These are phyloP conservation scores for Umbelopsis isabellina DNA, from an alignment of 192 early-diverging fungal genomes.

Conservation along the genomic window DNA sequence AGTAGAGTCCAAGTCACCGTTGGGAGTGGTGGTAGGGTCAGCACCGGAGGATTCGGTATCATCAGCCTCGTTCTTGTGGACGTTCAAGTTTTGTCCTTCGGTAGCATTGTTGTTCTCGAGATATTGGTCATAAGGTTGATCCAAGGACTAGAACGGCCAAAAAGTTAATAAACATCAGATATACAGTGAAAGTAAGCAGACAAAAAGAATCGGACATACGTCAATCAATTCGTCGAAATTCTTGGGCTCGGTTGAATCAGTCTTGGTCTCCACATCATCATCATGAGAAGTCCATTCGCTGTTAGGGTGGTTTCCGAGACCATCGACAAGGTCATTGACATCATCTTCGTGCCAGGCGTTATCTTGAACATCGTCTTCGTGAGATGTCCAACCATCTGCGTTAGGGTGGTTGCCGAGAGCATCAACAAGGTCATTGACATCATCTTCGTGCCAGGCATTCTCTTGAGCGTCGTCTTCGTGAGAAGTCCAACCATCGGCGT, in stretches of 20 bases:
- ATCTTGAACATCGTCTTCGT: neutral
- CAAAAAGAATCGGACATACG: neutral
- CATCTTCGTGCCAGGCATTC: neutral
- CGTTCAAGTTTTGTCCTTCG: neutral
- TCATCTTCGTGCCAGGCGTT: neutral
- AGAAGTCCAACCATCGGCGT: neutral
- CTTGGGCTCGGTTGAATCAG: neutral
- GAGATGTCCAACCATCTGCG: neutral
- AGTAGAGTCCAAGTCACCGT: neutral
- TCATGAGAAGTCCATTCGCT: neutral
- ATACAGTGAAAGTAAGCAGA: neutral
- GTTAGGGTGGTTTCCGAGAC: neutral
- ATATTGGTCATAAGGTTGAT: constrained; percentile 10
- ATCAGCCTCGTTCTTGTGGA: neutral
- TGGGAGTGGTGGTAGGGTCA: no score
- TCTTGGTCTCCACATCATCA: neutral
- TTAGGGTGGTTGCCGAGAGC: neutral
- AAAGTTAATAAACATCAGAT: no score
- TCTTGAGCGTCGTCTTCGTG: neutral
- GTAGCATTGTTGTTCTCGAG: constrained; percentile 9
- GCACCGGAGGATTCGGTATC: neutral
- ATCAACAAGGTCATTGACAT: neutral
- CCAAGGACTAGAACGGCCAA: neutral
- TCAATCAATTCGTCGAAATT: constrained; percentile 5
- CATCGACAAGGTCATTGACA: neutral